Base-by-base conservation (phyloP, 1,284 basidiomycete genomes). In the Gymnopus androsaceus region DNA sequence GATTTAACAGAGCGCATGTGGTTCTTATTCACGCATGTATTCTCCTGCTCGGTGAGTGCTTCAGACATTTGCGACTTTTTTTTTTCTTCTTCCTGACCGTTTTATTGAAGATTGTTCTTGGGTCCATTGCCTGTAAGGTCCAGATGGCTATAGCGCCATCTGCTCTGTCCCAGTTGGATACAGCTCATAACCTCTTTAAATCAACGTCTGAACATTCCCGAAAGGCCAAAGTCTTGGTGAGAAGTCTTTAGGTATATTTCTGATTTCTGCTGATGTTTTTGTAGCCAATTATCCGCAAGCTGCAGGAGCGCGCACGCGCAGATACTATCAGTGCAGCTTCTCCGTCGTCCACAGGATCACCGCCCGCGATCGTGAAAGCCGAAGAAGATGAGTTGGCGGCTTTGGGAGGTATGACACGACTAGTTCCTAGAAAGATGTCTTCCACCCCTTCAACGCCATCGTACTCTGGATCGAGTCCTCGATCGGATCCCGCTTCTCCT, bases 1-100 rank as follows among this genome's bases (percentile, higher is more conserved):
- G 69, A 67, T 14, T 70, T 88, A 54, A 83, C 84, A 6, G 84
- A 87, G 65, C 77, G 86, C 42, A 81, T 85, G 79, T 88, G 85
- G 84, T 87, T 87, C 67, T 69, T 86, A 51, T 87, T 87, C 62
- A 85, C 84, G 4, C 85, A 88, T 65, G 83, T 87, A 5, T 88
- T 88, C 66, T 88, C 86, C 7, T 87, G 85, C 64, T 78, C 85
- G 31, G 86, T 88, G 68, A 63, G 79, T 34, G n/a, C n/a, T n/a
- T 42, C 45, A 17, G 28, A 37, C 12, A 19, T 48, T 40, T 33
- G 28, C 51, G 9, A 31, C 9, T 15, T 14, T 46, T 30, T 48
- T 57, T 30, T 30, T 17, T 33, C 46, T 57, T 30, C 25, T 17
- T 33, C 5, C 37, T 21, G 51, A 33, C 28, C 21, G 51, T 59